Conservation (phyloP, 805 yeast species). For the Metschnikowia similis region DNA sequence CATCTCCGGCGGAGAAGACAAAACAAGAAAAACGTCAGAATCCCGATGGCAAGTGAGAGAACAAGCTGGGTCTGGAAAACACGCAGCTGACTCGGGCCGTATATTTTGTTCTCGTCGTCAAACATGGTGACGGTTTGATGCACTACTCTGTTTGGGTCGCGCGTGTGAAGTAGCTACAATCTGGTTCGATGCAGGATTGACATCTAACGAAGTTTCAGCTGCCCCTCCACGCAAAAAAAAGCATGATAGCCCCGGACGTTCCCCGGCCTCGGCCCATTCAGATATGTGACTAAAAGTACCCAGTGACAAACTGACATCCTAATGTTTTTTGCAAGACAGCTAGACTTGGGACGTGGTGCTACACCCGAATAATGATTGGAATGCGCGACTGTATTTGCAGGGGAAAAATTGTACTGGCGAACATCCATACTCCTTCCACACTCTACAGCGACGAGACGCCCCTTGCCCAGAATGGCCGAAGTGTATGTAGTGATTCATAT, state of each 20-base stretch:
- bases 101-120: constrained; percentile 24
- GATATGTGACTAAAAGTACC: no score
- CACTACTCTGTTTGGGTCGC: not conserved
- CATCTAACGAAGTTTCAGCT: not conserved
- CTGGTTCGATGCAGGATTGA: not conserved
- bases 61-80: constrained; percentile 53
- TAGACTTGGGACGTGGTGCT: not conserved
- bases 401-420: constrained; percentile 3
- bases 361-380: not conserved
- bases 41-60: constrained; percentile 46
- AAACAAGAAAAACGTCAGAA: constrained; percentile 43
- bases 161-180: not conserved
- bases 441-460: not conserved
- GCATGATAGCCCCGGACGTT: not conserved
- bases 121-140: not conserved
- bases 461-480: constrained; percentile 39
- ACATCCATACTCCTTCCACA: constrained; percentile 1
- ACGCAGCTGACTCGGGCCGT: constrained; percentile 47
- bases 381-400: constrained; percentile 3
- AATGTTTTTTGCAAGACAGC: no score
- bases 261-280: no score
- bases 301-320: no score
- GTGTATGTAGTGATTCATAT: constrained; percentile 58
- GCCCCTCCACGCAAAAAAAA: not conserved
- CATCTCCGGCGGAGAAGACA: constrained; percentile 50